Base-by-base conservation (phyloP, 2,329 filamentous ascomycete species). In the Graphilbum fragrans region DNA sequence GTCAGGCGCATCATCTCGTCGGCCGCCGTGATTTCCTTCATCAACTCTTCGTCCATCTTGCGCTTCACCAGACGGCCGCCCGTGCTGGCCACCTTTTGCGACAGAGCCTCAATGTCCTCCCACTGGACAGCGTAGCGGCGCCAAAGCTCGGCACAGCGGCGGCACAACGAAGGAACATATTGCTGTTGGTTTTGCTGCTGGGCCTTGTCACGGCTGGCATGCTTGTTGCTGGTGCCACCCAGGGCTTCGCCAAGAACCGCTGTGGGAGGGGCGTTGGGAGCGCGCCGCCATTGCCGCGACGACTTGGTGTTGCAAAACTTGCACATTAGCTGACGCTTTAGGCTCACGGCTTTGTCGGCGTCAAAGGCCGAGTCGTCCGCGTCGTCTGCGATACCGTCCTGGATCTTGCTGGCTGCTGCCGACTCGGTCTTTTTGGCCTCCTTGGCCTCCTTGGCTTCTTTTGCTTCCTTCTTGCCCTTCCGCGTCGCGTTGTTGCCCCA, bases 311-410 rank as follows among this genome's bases (percentile, higher is more conserved):
- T 72, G 60, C 92, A 98, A 58, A 95, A 96, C 57, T 94, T 95
- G 72, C 92, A 98, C 49, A 86, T 73, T 54, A 98, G 96, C 18
- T 75, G 74, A 48, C 84, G 80, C 60, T 93, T 94, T 57, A 81
- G 82, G 45, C 77, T 70, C 3, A 64, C 62, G 0, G 90, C 87
- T 64, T 96, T 98, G 33, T 81, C 81, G 38, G 79, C 80, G 57
- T 98, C 92, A 53, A 94, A 98, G 3, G 92, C 92, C 6, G 92
- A 98, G 60, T 98, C 92, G 52, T 98, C 92, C 14, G 83, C 73
- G 47, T 90, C 82, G 57, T 98, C 83, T 8, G 90, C 92, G 47
- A 98, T 80, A 57, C 96, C 90, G 52, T 95, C 88, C 46, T 92
- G 77, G 23, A 94, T 65, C 57, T 92, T 94, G 23, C 77, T 77